phyloP scores from a whole-genome alignment of 2,329 filamentous ascomycete species.

The Ophiostoma australiae region DNA sequence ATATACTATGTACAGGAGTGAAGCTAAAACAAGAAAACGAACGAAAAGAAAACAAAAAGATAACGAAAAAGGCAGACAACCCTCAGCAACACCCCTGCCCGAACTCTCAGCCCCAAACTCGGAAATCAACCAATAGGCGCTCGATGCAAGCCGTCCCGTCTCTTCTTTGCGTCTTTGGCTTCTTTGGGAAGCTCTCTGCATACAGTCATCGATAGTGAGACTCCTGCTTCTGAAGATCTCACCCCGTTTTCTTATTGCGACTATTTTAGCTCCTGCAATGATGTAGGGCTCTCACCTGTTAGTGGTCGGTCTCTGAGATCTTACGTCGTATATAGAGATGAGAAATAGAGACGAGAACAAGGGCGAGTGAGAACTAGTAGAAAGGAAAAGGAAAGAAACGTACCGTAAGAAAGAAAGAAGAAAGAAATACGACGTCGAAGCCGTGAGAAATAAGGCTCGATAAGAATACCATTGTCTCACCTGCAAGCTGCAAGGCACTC shows the following conservation, averaged over 20 bases:
- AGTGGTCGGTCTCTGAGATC: not conserved
- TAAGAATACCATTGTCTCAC: constrained; percentile 2
- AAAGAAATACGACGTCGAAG: not conserved
- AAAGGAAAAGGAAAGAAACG: not conserved
- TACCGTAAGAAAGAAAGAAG: not conserved
- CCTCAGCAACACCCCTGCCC: not conserved
- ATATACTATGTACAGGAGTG: too few relatives aligned
- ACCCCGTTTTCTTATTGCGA: not conserved
- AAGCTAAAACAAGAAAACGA: not conserved
- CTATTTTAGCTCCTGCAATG: not conserved
- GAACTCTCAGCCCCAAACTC: constrained; percentile 5
- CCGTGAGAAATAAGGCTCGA: not conserved
- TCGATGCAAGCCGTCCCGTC: not conserved
- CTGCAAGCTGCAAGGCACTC: not conserved
- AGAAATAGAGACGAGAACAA: too few relatives aligned
- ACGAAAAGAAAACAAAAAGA: not conserved
- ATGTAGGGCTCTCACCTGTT: not conserved
- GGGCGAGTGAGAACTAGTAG: not conserved
- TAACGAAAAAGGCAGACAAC: not conserved
- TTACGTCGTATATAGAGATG: too few relatives aligned
- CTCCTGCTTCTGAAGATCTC: not conserved
- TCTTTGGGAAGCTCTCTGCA: too few relatives aligned
- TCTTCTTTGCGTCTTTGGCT: not conserved
- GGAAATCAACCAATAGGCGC: not conserved
- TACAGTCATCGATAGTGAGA: not conserved